Evolutionary conservation across 305 asterid species (phyloP).

Genomic region (Plantago lanceolata): DNA sequence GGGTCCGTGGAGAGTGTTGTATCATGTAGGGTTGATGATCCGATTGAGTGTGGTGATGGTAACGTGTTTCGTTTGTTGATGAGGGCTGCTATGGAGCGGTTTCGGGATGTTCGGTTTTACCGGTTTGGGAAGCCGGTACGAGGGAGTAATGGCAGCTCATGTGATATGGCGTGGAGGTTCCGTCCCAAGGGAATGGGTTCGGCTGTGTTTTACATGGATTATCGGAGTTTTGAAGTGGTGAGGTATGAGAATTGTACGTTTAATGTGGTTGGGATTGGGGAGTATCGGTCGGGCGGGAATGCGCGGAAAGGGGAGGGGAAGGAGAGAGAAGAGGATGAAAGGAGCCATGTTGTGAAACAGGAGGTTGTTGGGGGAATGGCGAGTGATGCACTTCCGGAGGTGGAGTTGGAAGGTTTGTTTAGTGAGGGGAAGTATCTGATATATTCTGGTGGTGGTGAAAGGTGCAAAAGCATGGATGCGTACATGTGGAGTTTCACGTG

Average conservation of each 20-base stretch:
- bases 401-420: slow-evolving; percentile 68
- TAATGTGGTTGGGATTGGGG: slow-evolving; percentile 60
- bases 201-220: slow-evolving; percentile 68
- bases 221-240: slow-evolving; percentile 53
- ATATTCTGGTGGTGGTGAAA: slow-evolving; percentile 77
- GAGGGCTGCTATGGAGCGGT: slow-evolving; percentile 67
- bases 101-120: slow-evolving; percentile 62
- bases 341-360: not conserved
- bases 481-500: slow-evolving; percentile 94
- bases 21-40: slow-evolving; percentile 50
- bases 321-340: slow-evolving; percentile 25
- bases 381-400: slow-evolving; percentile 61
- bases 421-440: slow-evolving; percentile 59
- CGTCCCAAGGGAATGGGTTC: slow-evolving; percentile 81
- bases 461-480: slow-evolving; percentile 87
- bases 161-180: slow-evolving; percentile 96
- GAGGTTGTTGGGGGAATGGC: slow-evolving; percentile 69
- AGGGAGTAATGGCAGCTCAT: slow-evolving; percentile 49
- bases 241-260: slow-evolving; percentile 65
- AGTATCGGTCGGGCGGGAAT: slow-evolving; percentile 80
- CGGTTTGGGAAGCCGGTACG: slow-evolving; percentile 74
- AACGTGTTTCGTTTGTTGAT: slow-evolving; percentile 77
- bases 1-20: slow-evolving; percentile 13
- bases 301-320: slow-evolving; percentile 64
- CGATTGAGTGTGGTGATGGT: slow-evolving; percentile 62